These are phyloP conservation scores for Alectoria sarmentosa DNA, from an alignment of 495 filamentous ascomycete genomes.

Conservation along the genomic window DNA sequence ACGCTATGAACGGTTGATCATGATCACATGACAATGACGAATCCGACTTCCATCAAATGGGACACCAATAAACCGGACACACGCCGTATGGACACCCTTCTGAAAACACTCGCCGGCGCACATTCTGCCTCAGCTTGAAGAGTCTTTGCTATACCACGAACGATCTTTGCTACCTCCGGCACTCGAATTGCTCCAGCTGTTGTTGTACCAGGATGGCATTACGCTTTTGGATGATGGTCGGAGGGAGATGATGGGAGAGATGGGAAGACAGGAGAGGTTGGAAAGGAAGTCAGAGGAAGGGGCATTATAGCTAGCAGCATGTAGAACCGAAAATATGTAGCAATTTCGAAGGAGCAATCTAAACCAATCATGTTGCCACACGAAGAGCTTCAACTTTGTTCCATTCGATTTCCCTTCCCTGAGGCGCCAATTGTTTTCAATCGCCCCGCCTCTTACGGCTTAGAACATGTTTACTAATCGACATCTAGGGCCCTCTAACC, in stretches of 20 bases:
- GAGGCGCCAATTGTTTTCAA: too few relatives aligned
- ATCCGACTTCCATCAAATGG: not conserved
- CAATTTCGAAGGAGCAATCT: too few relatives aligned
- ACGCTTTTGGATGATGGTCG: not conserved
- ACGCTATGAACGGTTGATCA: not conserved
- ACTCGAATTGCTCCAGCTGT: not conserved
- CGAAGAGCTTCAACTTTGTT: too few relatives aligned
- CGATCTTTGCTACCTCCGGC: not conserved
- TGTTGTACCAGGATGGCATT: not conserved
- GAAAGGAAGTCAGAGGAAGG: not conserved
- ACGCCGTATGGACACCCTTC: not conserved
- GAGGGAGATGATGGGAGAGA: not conserved
- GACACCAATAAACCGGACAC: constrained; percentile 1
- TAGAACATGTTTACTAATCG: too few relatives aligned
- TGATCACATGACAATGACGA: not conserved
- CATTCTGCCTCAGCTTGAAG: not conserved
- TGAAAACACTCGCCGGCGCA: not conserved
- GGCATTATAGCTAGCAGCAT: not conserved
- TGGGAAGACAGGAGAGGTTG: not conserved
- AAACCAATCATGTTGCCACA: too few relatives aligned
- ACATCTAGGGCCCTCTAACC: too few relatives aligned
- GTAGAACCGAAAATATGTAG: not conserved
- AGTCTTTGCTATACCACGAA: not conserved
- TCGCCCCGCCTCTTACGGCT: too few relatives aligned
- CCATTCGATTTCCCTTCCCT: too few relatives aligned